Conservation (phyloP, 345 rosid species). For the Punica granatum region DNA sequence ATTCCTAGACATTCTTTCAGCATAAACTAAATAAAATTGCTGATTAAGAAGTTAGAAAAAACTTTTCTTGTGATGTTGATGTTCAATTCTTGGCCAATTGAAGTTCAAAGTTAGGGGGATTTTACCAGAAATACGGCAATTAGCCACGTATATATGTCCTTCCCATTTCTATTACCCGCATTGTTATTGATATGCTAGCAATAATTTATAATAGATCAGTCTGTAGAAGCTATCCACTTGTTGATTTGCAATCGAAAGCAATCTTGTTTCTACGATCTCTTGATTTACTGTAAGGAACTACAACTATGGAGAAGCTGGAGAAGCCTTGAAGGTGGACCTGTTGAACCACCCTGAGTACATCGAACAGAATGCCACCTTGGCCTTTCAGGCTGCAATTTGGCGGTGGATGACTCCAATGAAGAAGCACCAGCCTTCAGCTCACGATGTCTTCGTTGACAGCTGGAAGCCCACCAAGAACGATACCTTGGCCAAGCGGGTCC, state of each 20-base stretch:
- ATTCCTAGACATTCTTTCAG: background rate
- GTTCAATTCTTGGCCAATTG: background rate
- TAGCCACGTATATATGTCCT: background rate
- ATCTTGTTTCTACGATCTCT: background rate
- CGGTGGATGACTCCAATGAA: constrained; percentile 85
- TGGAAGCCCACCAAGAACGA: constrained; percentile 89
- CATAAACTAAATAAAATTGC: background rate
- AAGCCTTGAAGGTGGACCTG: constrained; percentile 60
- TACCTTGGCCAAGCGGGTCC: constrained; percentile 56
- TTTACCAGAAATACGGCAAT: background rate
- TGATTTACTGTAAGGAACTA: constrained; percentile 46
- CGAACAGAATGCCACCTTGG: constrained; percentile 69
- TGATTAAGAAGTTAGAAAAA: background rate
- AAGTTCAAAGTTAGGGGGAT: background rate
- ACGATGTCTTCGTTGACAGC: constrained; percentile 60
- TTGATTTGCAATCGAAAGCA: background rate
- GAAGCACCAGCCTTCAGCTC: constrained; percentile 73
- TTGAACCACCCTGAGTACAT: constrained; percentile 63
- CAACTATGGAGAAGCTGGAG: constrained; percentile 71
- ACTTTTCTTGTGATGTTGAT: background rate
- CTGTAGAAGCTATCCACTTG: background rate
- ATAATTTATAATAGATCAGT: background rate
- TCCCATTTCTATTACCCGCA: background rate
- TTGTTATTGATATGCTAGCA: background rate
- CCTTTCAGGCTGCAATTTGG: constrained; percentile 77